Evolutionary conservation across 768 basidiomycete species (phyloP).

Genomic region (Mycena capillaripes): DNA sequence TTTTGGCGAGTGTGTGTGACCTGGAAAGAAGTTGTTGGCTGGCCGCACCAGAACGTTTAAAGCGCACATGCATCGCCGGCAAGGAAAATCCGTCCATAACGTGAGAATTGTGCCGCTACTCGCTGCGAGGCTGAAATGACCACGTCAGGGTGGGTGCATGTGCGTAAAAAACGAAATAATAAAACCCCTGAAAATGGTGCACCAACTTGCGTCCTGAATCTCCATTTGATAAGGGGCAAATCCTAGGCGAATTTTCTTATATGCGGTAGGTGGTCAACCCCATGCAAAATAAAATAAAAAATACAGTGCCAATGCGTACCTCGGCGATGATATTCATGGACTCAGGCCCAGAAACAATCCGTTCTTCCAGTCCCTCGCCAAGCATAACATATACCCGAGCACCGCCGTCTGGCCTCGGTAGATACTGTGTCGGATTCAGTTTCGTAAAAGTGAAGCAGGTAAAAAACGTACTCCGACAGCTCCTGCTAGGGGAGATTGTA

Average conservation of each 20-base stretch:
- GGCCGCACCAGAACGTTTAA: not conserved
- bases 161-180: not conserved
- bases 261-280: too few relatives aligned
- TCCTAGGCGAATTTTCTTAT: not conserved
- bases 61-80: not conserved
- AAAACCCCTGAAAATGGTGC: not conserved
- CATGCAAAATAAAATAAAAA: not conserved
- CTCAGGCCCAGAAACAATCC: not conserved
- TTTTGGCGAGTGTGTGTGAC: not conserved
- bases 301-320: too few relatives aligned
- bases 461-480: not conserved
- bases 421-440: not conserved
- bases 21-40: not conserved
- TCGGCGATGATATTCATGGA: not conserved
- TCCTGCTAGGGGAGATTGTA: not conserved
- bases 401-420: not conserved
- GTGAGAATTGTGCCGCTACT: not conserved
- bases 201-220: not conserved
- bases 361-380: not conserved
- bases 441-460: not conserved
- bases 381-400: not conserved
- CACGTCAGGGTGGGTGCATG: not conserved
- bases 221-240: not conserved
- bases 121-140: not conserved
- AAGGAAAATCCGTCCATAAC: not conserved